A percentile compares a stretch with the other conserved stretches of the same genome.
Evolutionary conservation across 257 asterid genomes (phyloP).

Genomic region (Penstemon davidsonii): DNA sequence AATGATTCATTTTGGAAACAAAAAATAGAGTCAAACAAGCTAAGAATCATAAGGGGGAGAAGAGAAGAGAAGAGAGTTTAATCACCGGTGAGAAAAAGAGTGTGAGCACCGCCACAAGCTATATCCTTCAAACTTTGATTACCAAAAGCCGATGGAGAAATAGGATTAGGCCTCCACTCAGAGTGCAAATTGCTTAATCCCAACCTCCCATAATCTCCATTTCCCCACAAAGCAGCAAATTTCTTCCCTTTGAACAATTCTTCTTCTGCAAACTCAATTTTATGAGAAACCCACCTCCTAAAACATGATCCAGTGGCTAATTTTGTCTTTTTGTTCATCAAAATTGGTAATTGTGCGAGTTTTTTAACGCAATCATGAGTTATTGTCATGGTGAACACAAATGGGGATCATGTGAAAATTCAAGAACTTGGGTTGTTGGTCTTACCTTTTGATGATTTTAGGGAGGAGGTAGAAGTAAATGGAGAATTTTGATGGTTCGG

Average conservation of each 20-base stretch:
- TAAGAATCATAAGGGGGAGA: neutral
- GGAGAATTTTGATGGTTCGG: conserved; percentile 17
- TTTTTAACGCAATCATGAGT: conserved; percentile 39
- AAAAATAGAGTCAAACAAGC: neutral
- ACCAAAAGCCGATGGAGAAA: conserved; percentile 57
- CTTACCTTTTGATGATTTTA: conserved; percentile 2
- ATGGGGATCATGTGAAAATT: conserved; percentile 20
- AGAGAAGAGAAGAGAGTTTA: neutral
- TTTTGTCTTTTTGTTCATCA: conserved; percentile 18
- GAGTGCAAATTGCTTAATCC: conserved; percentile 84
- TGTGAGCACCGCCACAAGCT: conserved; percentile 96
- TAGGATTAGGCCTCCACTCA: conserved; percentile 68
- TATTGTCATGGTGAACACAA: conserved; percentile 23
- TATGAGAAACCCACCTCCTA: conserved; percentile 40
- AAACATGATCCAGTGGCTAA: conserved; percentile 33
- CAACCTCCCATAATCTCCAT: conserved; percentile 94
- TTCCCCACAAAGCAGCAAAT: conserved; percentile 91
- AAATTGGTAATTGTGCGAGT: conserved; percentile 28
- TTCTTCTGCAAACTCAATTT: conserved; percentile 28
- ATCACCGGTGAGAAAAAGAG: conserved; percentile 87
- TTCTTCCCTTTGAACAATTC: conserved; percentile 46
- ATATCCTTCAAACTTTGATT: conserved; percentile 65
- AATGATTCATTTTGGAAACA: neutral
- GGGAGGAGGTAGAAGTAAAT: neutral
- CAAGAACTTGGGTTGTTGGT: neutral